Conservation (phyloP, 192 early-diverging fungal species). For the Dissophora ornata region DNA sequence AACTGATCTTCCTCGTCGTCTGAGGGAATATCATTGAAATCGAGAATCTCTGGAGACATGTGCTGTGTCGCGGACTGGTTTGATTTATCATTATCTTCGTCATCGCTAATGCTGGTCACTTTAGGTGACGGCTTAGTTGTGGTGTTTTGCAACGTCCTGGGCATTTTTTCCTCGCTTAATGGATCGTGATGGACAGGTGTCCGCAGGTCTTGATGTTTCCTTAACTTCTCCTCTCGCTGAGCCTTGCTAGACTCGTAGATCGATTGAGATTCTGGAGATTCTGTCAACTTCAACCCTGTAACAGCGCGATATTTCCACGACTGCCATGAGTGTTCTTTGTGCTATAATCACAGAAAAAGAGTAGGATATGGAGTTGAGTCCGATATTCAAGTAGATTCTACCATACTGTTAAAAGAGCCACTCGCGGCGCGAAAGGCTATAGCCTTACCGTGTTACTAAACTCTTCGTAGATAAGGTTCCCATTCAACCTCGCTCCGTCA, state of each 20-base stretch:
- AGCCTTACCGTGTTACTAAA: conserved; percentile 15
- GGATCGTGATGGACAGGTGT: too few species aligned
- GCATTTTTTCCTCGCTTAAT: too few species aligned
- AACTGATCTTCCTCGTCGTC: conserved; percentile 15
- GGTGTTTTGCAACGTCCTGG: too few species aligned
- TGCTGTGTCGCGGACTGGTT: neutral
- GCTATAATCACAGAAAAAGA: conserved; percentile 5
- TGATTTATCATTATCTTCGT: conserved; percentile 2
- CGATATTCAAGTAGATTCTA: too few species aligned
- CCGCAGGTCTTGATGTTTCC: neutral
- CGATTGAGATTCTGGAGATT: neutral
- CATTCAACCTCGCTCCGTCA: conserved; percentile 1
- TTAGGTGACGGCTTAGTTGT: too few species aligned
- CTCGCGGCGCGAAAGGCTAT: neutral
- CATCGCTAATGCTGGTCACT: neutral
- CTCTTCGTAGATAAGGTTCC: conserved; percentile 26
- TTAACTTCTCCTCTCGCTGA: conserved; percentile 7
- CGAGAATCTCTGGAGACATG: neutral
- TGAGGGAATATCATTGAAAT: conserved; percentile 5
- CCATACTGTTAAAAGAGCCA: too few species aligned
- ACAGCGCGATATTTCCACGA: conserved; percentile 35
- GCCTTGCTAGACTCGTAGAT: conserved; percentile 16
- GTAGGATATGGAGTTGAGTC: neutral
- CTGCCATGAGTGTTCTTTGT: conserved; percentile 15
- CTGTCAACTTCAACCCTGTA: conserved; percentile 16